These are phyloP conservation scores for Carallia pectinifolia DNA, from an alignment of 345 rosid species.

Conservation along the genomic window DNA sequence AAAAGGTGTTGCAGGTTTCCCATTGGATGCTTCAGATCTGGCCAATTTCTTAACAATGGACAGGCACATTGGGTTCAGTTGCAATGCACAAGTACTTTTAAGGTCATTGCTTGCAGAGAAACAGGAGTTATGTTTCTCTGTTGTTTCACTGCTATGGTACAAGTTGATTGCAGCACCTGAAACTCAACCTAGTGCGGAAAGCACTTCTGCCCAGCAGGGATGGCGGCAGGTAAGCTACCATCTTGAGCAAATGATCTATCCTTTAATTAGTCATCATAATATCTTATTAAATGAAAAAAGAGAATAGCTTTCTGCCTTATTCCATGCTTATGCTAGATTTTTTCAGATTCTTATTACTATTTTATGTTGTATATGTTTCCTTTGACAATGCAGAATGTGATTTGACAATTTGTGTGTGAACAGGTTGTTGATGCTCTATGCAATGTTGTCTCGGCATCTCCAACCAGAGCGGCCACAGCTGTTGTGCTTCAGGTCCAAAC, in stretches of 20 bases:
- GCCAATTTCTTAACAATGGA: constrained; percentile 93
- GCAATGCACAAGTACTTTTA: constrained; percentile 76
- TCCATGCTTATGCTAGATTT: background rate
- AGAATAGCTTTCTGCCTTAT: background rate
- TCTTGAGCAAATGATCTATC: background rate
- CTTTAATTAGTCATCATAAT: background rate
- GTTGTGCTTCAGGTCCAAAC: constrained; percentile 86
- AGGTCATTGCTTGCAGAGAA: constrained; percentile 86
- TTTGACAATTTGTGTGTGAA: constrained; percentile 15
- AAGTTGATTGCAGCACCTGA: constrained; percentile 89
- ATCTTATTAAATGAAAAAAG: background rate
- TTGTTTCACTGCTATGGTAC: constrained; percentile 92
- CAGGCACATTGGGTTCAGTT: constrained; percentile 80
- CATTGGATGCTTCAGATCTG: constrained; percentile 88
- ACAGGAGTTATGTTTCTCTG: constrained; percentile 91
- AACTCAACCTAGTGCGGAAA: constrained; percentile 80
- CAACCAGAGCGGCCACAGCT: constrained; percentile 90
- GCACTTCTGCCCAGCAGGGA: constrained; percentile 98
- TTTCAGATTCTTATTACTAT: background rate
- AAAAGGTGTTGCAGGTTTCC: constrained; percentile 59
- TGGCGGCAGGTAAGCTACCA: constrained; percentile 86
- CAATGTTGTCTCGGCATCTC: constrained; percentile 88
- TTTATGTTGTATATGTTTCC: background rate
- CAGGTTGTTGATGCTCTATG: constrained; percentile 95
- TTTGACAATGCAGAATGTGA: background rate